Evolutionary conservation across 2,329 filamentous ascomycete species (phyloP).

Genomic region (Sporothrix sp.): DNA sequence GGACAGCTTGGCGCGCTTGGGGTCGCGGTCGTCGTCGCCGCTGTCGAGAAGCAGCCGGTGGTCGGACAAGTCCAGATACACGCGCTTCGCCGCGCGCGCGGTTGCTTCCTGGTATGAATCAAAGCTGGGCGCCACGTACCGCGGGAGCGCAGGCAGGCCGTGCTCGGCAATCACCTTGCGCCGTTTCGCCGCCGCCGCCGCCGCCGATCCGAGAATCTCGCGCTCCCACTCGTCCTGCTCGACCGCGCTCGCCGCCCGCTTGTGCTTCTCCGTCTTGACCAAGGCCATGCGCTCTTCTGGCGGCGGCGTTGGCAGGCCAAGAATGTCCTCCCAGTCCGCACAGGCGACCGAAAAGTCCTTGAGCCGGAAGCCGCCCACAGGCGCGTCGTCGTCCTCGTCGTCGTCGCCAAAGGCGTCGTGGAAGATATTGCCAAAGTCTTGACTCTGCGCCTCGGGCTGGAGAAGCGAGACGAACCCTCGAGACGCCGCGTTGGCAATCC

Average conservation of each 20-base stretch:
- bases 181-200: conserved; percentile 46
- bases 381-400: conserved; percentile 49
- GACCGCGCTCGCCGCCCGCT: conserved; percentile 23
- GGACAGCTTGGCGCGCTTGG: conserved; percentile 48
- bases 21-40: conserved; percentile 51
- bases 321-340: conserved; percentile 69
- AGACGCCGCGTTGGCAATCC: conserved; percentile 41
- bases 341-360: conserved; percentile 78
- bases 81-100: conserved; percentile 62
- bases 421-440: conserved; percentile 36
- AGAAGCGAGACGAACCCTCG: conserved; percentile 36
- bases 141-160: conserved; percentile 47
- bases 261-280: conserved; percentile 33
- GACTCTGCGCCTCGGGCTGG: conserved; percentile 30
- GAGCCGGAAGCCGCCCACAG: conserved; percentile 63
- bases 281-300: conserved; percentile 17
- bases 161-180: conserved; percentile 45
- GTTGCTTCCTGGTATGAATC: conserved; percentile 72
- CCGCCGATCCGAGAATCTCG: conserved; percentile 41
- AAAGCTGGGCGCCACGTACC: conserved; percentile 59
- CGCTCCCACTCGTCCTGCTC: conserved; percentile 55
- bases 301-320: conserved; percentile 34
- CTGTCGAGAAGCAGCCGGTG: conserved; percentile 78
- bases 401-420: conserved; percentile 26
- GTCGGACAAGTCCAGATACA: conserved; percentile 80